Evolutionary conservation across 2,329 filamentous ascomycete genomes (phyloP), one percentile per base, ranked within the genome.

Genomic region (Teratosphaeriaceae sp.): DNA sequence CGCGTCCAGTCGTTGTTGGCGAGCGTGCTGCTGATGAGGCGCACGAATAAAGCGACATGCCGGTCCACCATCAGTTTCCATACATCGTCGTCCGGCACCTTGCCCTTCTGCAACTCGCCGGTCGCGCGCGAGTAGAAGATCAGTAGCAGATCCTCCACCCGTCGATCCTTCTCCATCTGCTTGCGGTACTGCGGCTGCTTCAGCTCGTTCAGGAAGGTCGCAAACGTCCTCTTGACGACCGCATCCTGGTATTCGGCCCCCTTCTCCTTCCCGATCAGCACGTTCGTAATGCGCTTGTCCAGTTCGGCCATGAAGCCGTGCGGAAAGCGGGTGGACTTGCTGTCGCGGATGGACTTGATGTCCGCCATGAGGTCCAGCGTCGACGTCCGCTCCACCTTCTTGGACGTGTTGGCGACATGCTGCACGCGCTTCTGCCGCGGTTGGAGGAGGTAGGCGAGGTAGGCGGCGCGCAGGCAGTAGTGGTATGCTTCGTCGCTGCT

Each of bases 81-180:
- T 41, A 79, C 78, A 62, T 94, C 88, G 63, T 97, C 90, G 36
- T 85, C 84, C 0, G 80, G 74, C 1, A 77, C 66, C 64, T 85
- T 85, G 41, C 84, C 78, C 63, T 87, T 86, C 64, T 85, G 81
- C 57, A 95, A 76, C 48, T 94, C 89, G 63, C 94, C 94, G 35
- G 88, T 94, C 5, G 92, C 89, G 50, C 87, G 85, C 1, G 89
- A 94, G 67, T 94, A 97, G 73, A 98, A 97, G 51, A 97, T 96
- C 54, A 98, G 75, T 40, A 98, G 80, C 40, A 97, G 70, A 50
- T 94, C 89, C 65, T 98, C 92, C 18, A 94, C 83, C 59, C 90
- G 83, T 49, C 90, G 79, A 64, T 96, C 90, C 67, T 94, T 94
- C 60, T 96, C 88, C 72, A 96, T 88, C 46, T 82, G 84, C 69